phyloP scores from a whole-genome alignment of 1,139 yeast genomes.

The Debaryomyces robertsiae region DNA sequence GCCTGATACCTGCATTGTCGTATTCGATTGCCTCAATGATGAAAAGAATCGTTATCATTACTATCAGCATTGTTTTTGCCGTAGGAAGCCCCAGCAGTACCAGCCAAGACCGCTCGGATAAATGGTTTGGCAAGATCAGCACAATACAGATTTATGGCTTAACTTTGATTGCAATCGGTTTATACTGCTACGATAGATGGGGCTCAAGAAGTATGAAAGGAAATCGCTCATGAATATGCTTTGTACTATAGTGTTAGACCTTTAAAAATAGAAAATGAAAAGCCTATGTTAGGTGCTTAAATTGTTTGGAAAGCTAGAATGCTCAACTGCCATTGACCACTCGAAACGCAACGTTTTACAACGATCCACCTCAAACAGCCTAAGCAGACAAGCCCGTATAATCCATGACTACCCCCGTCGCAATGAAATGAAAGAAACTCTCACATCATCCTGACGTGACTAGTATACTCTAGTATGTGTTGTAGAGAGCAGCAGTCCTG shows the following conservation, averaged over 20 bases:
- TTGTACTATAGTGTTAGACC: background rate
- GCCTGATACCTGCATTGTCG: conserved; percentile 43
- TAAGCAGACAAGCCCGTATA: conserved; percentile 41
- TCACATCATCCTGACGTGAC: conserved; percentile 18
- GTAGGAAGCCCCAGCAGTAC: conserved; percentile 21
- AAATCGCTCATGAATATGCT: conserved; percentile 14
- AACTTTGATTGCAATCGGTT: conserved; percentile 33
- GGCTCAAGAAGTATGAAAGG: conserved; percentile 39
- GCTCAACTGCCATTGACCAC: conserved; percentile 35
- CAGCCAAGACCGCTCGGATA: conserved; percentile 15
- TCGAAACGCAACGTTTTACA: conserved; percentile 9
- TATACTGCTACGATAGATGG: conserved; percentile 46
- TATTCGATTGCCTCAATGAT: conserved; percentile 48
- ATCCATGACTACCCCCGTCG: conserved; percentile 44
- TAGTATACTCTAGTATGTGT: conserved; percentile 53
- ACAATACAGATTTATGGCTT: conserved; percentile 35
- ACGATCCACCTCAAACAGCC: conserved; percentile 1
- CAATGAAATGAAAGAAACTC: conserved; percentile 3
- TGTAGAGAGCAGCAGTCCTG: conserved; percentile 55
- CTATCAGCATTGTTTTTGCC: conserved; percentile 34
- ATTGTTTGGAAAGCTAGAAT: conserved; percentile 53
- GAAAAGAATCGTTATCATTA: conserved; percentile 43
- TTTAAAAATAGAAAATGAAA: background rate
- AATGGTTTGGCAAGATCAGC: conserved; percentile 33
- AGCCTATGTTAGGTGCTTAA: background rate